Conservation (phyloP, 2,329 filamentous ascomycete species). For the Ophiosphaerella korrae region DNA sequence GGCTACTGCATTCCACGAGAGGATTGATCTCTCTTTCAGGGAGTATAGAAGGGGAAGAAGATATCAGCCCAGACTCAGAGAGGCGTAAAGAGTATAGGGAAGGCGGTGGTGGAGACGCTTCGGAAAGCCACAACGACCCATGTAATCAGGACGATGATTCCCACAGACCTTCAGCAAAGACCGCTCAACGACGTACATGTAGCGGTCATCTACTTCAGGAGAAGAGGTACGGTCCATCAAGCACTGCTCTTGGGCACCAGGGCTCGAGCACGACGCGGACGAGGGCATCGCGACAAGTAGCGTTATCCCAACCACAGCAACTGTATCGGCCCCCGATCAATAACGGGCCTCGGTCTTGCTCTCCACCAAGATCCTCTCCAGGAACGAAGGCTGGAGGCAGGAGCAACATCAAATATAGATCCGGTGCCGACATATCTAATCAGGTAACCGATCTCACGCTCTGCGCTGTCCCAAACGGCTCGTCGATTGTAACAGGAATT, state of each 20-base stretch:
- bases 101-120: neutral
- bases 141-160: neutral
- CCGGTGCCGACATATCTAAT: constrained; percentile 4
- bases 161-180: neutral
- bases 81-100: no score
- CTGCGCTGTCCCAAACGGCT: constrained; percentile 10
- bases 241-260: neutral
- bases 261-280: no score
- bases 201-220: neutral
- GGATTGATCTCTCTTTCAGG: no score
- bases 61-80: no score
- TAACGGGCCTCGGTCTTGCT: constrained; percentile 1
- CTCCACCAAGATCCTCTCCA: constrained; percentile 4
- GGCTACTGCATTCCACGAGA: no score
- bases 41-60: no score
- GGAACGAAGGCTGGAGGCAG: neutral
- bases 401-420: constrained; percentile 3
- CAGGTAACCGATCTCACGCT: constrained; percentile 11
- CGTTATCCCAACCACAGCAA: neutral
- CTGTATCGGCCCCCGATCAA: neutral
- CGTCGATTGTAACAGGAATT: constrained; percentile 14
- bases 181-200: no score
- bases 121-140: neutral
- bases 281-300: no score
- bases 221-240: neutral